Evolutionary conservation across 2,329 filamentous ascomycete genomes (phyloP).

Genomic region (Ascochyta fabae): DNA sequence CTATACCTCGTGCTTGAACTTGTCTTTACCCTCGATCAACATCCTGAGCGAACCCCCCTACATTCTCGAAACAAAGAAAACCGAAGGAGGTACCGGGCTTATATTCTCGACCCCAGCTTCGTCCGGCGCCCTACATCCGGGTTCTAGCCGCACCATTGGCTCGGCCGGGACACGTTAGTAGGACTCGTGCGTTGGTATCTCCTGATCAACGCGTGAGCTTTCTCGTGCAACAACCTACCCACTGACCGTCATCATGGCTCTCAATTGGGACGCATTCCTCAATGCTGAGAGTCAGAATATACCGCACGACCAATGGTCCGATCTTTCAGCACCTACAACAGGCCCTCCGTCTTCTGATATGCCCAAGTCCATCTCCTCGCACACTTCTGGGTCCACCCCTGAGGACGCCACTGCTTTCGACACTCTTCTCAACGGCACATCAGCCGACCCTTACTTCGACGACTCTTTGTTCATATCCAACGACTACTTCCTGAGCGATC

Average conservation of each 20-base stretch:
- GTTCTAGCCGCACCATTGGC: constrained; percentile 32
- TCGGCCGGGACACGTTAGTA: constrained; percentile 31
- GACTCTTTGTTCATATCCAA: constrained; percentile 47
- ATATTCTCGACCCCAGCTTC: constrained; percentile 31
- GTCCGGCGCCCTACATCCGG: constrained; percentile 24
- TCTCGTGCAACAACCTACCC: constrained; percentile 36
- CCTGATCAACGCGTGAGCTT: constrained; percentile 48
- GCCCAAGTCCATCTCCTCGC: constrained; percentile 44
- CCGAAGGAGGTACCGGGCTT: constrained; percentile 28
- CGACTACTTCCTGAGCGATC: constrained; percentile 50
- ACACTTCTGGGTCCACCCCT: constrained; percentile 42
- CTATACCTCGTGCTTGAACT: constrained; percentile 2
- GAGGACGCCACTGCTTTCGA: constrained; percentile 43
- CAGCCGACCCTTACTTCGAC: constrained; percentile 46
- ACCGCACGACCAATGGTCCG: constrained; percentile 49
- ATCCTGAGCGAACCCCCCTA: not conserved
- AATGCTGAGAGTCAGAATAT: constrained; percentile 46
- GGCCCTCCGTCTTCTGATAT: constrained; percentile 40
- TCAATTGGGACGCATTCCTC: constrained; percentile 51
- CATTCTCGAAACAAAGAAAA: constrained; percentile 11
- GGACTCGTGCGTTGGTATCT: constrained; percentile 36
- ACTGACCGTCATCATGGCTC: constrained; percentile 44
- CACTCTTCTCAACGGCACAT: constrained; percentile 35
- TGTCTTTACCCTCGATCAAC: not conserved
- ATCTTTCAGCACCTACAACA: constrained; percentile 39